These are phyloP conservation scores for Neurospora sp. DNA, from an alignment of 495 filamentous ascomycete species.

Conservation along the genomic window DNA sequence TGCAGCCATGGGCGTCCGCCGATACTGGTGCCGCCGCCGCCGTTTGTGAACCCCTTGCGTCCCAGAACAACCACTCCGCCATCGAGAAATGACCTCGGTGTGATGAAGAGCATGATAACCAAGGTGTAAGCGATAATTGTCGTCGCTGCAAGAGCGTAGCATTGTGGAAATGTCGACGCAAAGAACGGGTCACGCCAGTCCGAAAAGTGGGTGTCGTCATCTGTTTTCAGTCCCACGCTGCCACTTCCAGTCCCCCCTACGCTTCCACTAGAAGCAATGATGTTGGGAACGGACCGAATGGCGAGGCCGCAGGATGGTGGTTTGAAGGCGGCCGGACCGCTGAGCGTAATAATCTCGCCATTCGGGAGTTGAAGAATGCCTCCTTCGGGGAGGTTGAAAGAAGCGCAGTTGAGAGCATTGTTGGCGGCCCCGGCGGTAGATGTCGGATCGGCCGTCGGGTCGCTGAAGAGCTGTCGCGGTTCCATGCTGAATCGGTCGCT, in stretches of 20 bases:
- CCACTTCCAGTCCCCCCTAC: conserved; percentile 7
- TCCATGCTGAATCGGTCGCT: conserved; percentile 14
- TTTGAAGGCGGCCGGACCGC: conserved; percentile 50
- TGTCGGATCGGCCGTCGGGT: conserved; percentile 9
- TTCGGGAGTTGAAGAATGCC: conserved; percentile 51
- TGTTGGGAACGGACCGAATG: conserved; percentile 24
- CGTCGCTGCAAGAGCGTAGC: conserved; percentile 82
- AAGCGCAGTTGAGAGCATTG: conserved; percentile 17
- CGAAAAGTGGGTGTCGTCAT: conserved; percentile 26
- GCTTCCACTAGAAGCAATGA: conserved; percentile 36
- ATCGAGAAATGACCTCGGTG: conserved; percentile 77
- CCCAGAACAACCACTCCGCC: conserved; percentile 76
- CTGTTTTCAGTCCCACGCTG: not conserved
- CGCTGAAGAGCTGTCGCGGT: conserved; percentile 10
- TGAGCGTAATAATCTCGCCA: conserved; percentile 49
- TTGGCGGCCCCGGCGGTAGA: conserved; percentile 4
- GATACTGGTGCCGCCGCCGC: conserved; percentile 71
- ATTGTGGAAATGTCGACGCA: conserved; percentile 78
- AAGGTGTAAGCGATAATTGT: conserved; percentile 91
- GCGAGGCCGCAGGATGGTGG: conserved; percentile 46
- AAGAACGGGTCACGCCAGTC: conserved; percentile 81
- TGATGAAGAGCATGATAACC: conserved; percentile 89
- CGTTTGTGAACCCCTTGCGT: conserved; percentile 74
- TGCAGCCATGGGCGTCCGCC: conserved; percentile 92
- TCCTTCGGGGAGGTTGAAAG: conserved; percentile 47